A percentile compares a stretch with the other conserved stretches of the same genome.
These are phyloP conservation scores for Cladochytrium replicatum DNA, from an alignment of 192 early-diverging fungal species.

Conservation along the genomic window DNA sequence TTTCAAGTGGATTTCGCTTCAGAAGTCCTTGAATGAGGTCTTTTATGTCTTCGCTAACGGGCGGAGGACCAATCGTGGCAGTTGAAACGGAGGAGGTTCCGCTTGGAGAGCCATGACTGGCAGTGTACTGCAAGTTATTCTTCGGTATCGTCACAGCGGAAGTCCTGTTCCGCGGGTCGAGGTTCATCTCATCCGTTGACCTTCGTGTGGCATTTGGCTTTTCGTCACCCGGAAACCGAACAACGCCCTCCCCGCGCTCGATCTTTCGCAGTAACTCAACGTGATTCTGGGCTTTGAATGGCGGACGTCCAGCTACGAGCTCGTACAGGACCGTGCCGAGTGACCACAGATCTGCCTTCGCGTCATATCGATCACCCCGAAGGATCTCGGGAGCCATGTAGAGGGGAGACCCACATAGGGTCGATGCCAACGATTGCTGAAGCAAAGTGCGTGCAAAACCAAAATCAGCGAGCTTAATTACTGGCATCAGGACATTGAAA, in stretches of 20 bases:
- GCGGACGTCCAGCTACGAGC: constrained; percentile 82
- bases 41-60: constrained; percentile 63
- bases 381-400: constrained; percentile 89
- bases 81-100: background rate
- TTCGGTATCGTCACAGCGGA: background rate
- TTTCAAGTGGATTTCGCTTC: constrained; percentile 74
- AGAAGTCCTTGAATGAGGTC: constrained; percentile 75
- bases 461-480: constrained; percentile 92
- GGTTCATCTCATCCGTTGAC: background rate
- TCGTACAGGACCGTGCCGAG: constrained; percentile 92
- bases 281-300: constrained; percentile 88
- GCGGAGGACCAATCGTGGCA: constrained; percentile 5
- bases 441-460: constrained; percentile 91
- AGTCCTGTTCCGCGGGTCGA: background rate
- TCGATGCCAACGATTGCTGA: constrained; percentile 77
- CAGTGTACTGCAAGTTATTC: constrained; percentile 5
- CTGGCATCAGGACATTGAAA: too few species aligned
- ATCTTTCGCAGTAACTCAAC: constrained; percentile 87
- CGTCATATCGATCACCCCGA: constrained; percentile 84
- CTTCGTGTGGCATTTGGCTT: background rate
- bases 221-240: constrained; percentile 72
- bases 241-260: constrained; percentile 71
- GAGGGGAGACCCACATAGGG: constrained; percentile 91
- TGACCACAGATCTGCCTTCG: constrained; percentile 94
- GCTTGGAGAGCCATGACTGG: background rate